Evolutionary conservation across 1,139 yeast species (phyloP), one percentile per base, ranked within the genome.

Genomic region (Meyerozyma athensensis): DNA sequence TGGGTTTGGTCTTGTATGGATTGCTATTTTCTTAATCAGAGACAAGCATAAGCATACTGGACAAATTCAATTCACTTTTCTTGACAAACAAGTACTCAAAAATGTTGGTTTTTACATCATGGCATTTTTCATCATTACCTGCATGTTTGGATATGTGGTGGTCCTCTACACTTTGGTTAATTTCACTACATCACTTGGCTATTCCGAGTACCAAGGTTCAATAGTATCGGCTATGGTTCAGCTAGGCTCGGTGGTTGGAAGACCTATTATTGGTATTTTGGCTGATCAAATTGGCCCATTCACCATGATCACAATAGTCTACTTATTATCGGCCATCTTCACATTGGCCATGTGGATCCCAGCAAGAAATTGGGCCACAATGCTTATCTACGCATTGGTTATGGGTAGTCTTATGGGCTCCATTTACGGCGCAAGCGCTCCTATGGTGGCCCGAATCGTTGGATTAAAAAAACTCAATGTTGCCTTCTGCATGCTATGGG

Each of bases 291-390:
- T 57, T 30, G 83, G 83, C 0, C 59, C 77, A 5, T 45, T 69
- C 19, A 74, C 76, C 33, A 56, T 69, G 10, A 44, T 70, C 5
- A 46, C 63, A 3, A 64, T 68, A 1, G 58, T 56, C 18, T 63
- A 59, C 43, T 26, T 48, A 34, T 37, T 61, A 19, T 59, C 65
- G 38, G 76, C 76, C 35, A 56, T 63, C 30, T 59, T 56, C 39
- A 68, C 62, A 23, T 56, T 61, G 28, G 80, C 78, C 2, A 74
- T 79, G 75, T 80, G 86, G 86, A 67, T 79, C 28, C 81, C 82
- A 3, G 71, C 78, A 10, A 56, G 74, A 35, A 75, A 73, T 47
- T 72, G 59, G 44, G 79, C 78, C 2, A 72, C 79, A 3, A 69
- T 77, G 2, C 52, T 74, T 14, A 65, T 58, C 2, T 70, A 74